Evolutionary conservation across 495 filamentous ascomycete genomes (phyloP), one percentile per base, ranked within the genome.

Genomic region (Lophiotrema nucula): DNA sequence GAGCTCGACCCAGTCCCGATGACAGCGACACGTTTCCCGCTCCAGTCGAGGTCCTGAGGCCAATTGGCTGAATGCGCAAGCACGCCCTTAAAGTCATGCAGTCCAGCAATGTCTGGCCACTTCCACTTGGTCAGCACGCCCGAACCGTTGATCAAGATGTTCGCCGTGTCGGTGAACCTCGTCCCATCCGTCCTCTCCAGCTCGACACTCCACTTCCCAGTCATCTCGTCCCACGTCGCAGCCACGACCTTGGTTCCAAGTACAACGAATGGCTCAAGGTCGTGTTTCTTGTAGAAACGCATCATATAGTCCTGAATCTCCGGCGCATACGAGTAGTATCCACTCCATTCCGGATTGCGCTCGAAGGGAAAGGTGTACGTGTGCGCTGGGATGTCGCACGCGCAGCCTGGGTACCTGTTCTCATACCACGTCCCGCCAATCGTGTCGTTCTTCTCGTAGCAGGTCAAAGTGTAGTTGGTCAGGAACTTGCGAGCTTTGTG

Each of bases 401-500:
- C 46, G 33, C 44, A 47, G 1, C 56, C 47, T 13, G 57, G 53
- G 24, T 57, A 57, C 49, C 53, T n/a, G 24, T 58, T 58, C 22
- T 58, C 55, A 15, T 31, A 47, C 56, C 48, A 59, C 21, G 56
- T 59, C 11, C 56, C 56, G 24, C 56, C 48, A 43, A 59, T 37
- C 1, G 41, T 48, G 2, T 37, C n/a, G 45, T 59, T 59, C 12
- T 53, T 53, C 41, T 59, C 56, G 39, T 52, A 59, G 38, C 39
- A 31, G 35, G 43, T 25, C 3, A 59, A 37, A 12, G 45, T 25
- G n/a, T n/a, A n/a, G n/a, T n/a, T n/a, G n/a, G n/a, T 24, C 25
- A 41, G 35, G 18, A 35, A 22, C 38, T 38, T 23, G 33, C 21
- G 1, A 43, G 50, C 37, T 43, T 53, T 53, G 26, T 53, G 50